These are phyloP conservation scores for Citrus maxima DNA, from an alignment of 345 rosid genomes.

Conservation along the genomic window DNA sequence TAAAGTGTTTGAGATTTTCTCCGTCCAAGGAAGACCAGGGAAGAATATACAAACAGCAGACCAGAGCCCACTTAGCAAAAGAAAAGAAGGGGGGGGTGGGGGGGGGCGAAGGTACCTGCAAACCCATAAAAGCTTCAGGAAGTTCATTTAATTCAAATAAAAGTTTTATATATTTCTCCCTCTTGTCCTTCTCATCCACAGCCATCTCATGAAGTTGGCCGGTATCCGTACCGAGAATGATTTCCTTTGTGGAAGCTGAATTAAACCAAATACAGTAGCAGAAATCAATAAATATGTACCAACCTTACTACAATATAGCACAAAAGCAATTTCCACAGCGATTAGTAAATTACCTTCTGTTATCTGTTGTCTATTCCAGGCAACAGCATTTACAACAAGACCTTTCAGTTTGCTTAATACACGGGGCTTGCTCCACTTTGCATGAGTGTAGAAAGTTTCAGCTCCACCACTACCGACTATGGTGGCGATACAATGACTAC, in stretches of 20 bases:
- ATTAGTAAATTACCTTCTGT: slow-evolving; percentile 66
- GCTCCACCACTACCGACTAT: slow-evolving; percentile 80
- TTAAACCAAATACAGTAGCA: slow-evolving; percentile 5
- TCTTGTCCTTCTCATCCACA: slow-evolving; percentile 97
- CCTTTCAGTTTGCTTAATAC: slow-evolving; percentile 73
- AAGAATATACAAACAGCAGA: slow-evolving; percentile 5
- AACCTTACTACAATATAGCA: not conserved
- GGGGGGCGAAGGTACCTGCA: slow-evolving; percentile 54
- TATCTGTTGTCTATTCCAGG: slow-evolving; percentile 93
- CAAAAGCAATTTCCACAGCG: not conserved
- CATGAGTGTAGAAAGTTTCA: slow-evolving; percentile 87
- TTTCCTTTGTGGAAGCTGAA: slow-evolving; percentile 90
- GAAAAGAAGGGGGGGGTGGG: not conserved
- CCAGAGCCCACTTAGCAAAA: not conserved
- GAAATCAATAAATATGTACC: slow-evolving; percentile 10
- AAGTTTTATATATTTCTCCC: slow-evolving; percentile 83
- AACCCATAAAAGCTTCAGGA: slow-evolving; percentile 89
- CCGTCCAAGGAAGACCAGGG: not conserved
- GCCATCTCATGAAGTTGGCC: slow-evolving; percentile 92
- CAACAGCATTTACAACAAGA: slow-evolving; percentile 78
- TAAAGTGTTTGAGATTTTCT: not conserved
- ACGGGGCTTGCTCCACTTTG: slow-evolving; percentile 95
- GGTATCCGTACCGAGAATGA: slow-evolving; percentile 82
- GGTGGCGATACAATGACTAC: slow-evolving; percentile 90
- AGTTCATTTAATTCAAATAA: slow-evolving; percentile 77